Evolutionary conservation across 2,329 filamentous ascomycete genomes (phyloP), one percentile per base, ranked within the genome.

Genomic region (Chaetothyriales sp.): DNA sequence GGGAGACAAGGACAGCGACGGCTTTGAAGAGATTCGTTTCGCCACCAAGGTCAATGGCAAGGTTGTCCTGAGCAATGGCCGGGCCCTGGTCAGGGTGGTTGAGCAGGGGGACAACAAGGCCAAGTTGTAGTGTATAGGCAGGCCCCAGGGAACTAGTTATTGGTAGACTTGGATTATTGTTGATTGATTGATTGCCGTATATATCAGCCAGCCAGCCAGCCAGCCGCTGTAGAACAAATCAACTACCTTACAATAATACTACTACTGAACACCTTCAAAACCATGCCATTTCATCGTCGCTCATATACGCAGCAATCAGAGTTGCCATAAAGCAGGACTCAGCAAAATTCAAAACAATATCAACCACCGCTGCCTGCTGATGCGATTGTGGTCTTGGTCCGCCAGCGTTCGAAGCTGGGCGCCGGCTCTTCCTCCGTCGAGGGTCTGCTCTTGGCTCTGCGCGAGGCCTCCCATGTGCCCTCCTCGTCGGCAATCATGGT

Each of bases 1-100:
- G 19, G 87, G 87, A 1, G 71, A 81, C 60, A 68, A 71, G 60
- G 77, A 76, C 61, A 15, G 32, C 8, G 76, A 69, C 55, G 81
- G 77, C 1, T 93, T 78, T 68, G 87, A 95, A 68, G 88, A 95
- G 66, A 71, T 95, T 48, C 75, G 86, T 46, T 95, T 95, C 63
- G 74, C 82, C 49, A 86, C 84, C 1, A 77, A 78, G 64, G 81
- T 94, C 22, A 83, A 83, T 60, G 86, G 85, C 28, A 93, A 92
- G 75, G 80, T 88, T 18, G 86, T 86, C 54, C 70, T 95, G 67
- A 92, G 81, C 69, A 95, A 95, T 66, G 89, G 89, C 3, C 75
- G 87, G 52, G 86, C 86, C 22, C 66, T 90, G 64, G 78, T 95
- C 62, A 86, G 78, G 74, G 71, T 78, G 52, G 74, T 75, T 39